These are phyloP conservation scores for Cruciata laevipes DNA, from an alignment of 257 asterid species.

Conservation along the genomic window DNA sequence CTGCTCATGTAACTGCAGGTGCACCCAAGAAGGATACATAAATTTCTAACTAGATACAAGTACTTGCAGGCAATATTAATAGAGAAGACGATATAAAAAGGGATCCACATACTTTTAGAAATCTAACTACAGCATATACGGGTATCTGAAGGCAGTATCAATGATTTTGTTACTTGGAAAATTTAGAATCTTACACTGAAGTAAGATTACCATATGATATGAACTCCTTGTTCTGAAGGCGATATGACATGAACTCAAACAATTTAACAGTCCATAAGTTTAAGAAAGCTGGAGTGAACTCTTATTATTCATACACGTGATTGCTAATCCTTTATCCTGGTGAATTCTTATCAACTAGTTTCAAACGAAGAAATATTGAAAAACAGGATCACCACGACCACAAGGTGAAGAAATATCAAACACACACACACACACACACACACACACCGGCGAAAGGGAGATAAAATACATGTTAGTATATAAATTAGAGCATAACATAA, in stretches of 20 bases:
- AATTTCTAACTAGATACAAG: background rate
- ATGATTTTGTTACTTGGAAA: background rate
- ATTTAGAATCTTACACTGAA: background rate
- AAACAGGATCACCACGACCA: background rate
- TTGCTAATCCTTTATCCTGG: background rate
- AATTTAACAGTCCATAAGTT: background rate
- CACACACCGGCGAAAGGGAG: background rate
- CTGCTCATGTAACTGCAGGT: slow-evolving; percentile 79
- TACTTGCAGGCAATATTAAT: background rate
- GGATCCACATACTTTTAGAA: too few species aligned
- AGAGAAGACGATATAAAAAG: background rate
- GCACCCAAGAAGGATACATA: background rate
- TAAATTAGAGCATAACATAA: background rate
- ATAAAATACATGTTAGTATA: background rate
- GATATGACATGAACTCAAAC: background rate
- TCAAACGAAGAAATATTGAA: background rate
- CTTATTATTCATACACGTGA: background rate
- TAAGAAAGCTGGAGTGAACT: background rate
- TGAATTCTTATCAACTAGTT: background rate
- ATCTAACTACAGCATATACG: too few species aligned
- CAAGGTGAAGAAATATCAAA: background rate
- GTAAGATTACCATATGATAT: too few species aligned
- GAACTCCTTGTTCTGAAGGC: too few species aligned
- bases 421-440: too few species aligned
- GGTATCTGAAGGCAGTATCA: too few species aligned